A percentile compares a stretch with the other conserved stretches of the same genome.
Evolutionary conservation across 2,329 filamentous ascomycete genomes (phyloP).

Genomic region (Fonsecaea monophora): DNA sequence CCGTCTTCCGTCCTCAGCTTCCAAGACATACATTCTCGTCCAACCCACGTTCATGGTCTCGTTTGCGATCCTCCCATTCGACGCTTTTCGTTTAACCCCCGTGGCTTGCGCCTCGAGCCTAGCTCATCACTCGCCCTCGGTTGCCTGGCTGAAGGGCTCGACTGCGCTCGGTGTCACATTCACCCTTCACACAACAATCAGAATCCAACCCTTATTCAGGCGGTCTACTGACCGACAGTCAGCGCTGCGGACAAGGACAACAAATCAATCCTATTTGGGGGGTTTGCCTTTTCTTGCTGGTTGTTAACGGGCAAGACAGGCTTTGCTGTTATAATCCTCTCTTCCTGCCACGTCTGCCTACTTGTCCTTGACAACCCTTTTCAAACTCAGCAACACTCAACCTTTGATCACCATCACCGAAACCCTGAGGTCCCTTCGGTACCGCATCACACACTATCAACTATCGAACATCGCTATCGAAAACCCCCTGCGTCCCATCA

Average conservation of each 20-base stretch:
- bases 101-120: conserved; percentile 26
- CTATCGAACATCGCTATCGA: conserved; percentile 16
- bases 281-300: conserved; percentile 12
- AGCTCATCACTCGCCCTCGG: conserved; percentile 16
- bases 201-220: conserved; percentile 25
- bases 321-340: neutral
- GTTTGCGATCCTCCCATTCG: conserved; percentile 18
- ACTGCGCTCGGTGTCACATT: conserved; percentile 23
- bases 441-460: conserved; percentile 5
- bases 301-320: too few relatives aligned
- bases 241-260: conserved; percentile 26
- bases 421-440: neutral
- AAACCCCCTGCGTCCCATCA: conserved; percentile 31
- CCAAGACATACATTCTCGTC: conserved; percentile 9
- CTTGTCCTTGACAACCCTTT: neutral
- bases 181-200: conserved; percentile 19
- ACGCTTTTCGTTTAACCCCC: conserved; percentile 16
- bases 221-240: conserved; percentile 36
- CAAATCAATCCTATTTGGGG: conserved; percentile 22
- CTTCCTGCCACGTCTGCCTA: neutral
- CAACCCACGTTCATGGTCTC: conserved; percentile 20
- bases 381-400: neutral
- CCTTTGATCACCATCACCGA: neutral
- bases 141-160: conserved; percentile 7
- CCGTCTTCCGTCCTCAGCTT: conserved; percentile 9